A percentile compares a stretch with the other conserved stretches of the same genome.
phyloP scores from a whole-genome alignment of 1,284 basidiomycete species.

The Schizophyllum amplum region DNA sequence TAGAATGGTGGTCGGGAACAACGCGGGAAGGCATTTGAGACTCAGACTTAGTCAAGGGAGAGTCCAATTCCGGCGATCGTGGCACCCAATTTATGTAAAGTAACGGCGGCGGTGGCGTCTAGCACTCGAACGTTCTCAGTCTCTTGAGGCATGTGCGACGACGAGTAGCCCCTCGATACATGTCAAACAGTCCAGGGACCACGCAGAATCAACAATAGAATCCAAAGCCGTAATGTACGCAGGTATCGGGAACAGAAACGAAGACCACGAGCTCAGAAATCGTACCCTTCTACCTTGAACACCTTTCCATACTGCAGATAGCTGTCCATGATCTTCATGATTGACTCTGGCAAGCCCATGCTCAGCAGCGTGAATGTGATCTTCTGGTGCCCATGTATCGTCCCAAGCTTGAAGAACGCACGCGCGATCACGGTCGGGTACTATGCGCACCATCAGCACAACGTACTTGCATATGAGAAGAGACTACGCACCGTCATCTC shows the following conservation, averaged over 20 bases:
- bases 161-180: background rate
- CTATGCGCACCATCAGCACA: background rate
- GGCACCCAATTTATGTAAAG: background rate
- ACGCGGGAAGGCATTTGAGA: background rate
- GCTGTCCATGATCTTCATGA: conserved; percentile 82
- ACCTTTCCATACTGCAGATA: conserved; percentile 73
- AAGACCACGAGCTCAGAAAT: conserved; percentile 38
- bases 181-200: too few species aligned
- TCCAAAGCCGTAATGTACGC: background rate
- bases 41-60: background rate
- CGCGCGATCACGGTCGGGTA: conserved; percentile 90
- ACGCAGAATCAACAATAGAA: background rate
- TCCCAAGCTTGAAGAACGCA: conserved; percentile 87
- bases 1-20: background rate
- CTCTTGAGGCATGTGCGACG: too few species aligned
- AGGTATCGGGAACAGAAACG: background rate
- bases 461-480: conserved; percentile 1
- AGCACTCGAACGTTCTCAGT: background rate
- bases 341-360: conserved; percentile 83
- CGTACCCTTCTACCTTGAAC: conserved; percentile 77
- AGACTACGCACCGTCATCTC: conserved; percentile 66
- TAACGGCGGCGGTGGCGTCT: background rate
- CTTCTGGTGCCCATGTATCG: conserved; percentile 92
- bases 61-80: background rate
- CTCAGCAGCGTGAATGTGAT: conserved; percentile 90